Evolutionary conservation across 2,329 filamentous ascomycete species (phyloP).

Genomic region (Trichoderma semiorbis): DNA sequence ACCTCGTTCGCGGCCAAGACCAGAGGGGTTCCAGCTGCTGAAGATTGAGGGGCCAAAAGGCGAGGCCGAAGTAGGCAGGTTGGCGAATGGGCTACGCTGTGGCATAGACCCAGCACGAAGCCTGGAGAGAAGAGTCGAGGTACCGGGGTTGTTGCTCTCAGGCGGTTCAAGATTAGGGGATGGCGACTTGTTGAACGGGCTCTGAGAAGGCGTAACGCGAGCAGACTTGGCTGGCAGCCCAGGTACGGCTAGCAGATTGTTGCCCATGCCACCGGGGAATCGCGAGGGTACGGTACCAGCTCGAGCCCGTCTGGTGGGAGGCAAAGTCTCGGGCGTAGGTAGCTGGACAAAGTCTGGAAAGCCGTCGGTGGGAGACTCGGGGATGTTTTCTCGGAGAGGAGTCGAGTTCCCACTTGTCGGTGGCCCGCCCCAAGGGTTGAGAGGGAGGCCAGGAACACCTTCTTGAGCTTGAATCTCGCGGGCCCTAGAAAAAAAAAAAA

Average conservation of each 20-base stretch:
- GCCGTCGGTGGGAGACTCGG: conserved; percentile 92
- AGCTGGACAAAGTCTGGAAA: conserved; percentile 85
- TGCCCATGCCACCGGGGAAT: conserved; percentile 70
- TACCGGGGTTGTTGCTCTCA: conserved; percentile 41
- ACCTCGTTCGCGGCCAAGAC: conserved; percentile 70
- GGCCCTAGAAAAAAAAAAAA: conserved; percentile 54
- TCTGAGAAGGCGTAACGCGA: conserved; percentile 80
- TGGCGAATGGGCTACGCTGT: conserved; percentile 70
- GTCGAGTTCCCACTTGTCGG: conserved; percentile 96
- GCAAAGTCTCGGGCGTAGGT: conserved; percentile 61
- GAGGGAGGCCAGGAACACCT: conserved; percentile 66
- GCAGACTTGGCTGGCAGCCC: conserved; percentile 69
- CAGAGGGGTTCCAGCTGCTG: conserved; percentile 72
- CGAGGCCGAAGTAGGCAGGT: conserved; percentile 51
- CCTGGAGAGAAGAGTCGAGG: conserved; percentile 75
- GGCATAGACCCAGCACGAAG: conserved; percentile 92
- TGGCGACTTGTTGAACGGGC: conserved; percentile 71
- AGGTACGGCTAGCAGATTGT: conserved; percentile 55
- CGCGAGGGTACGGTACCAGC: conserved; percentile 95
- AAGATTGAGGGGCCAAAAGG: conserved; percentile 91
- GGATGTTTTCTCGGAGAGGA: conserved; percentile 93
- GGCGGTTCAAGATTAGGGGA: conserved; percentile 52
- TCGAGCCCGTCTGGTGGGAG: conserved; percentile 73
- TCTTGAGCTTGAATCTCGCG: conserved; percentile 97
- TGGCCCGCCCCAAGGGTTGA: conserved; percentile 87